Conservation (phyloP, 768 basidiomycete genomes). For the Kwoniella europaea region DNA sequence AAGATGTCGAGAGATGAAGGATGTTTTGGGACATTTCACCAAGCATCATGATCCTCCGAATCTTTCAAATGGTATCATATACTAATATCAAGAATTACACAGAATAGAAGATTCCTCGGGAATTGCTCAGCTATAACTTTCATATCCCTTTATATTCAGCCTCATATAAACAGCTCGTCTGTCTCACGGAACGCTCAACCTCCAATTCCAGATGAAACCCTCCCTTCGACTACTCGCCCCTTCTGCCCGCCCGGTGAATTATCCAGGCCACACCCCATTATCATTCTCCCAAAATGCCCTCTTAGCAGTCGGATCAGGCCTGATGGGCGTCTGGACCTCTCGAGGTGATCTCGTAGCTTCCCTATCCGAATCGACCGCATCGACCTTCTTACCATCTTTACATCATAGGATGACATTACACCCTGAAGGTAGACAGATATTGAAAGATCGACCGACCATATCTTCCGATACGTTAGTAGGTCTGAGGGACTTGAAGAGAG, state of each 20-base stretch:
- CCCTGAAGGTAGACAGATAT: slow-evolving; percentile 79
- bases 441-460: slow-evolving; percentile 81
- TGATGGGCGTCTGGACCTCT: slow-evolving; percentile 71
- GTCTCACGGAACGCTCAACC: neutral
- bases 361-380: slow-evolving; percentile 89
- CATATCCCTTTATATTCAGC: neutral
- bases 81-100: neutral
- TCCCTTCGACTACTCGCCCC: slow-evolving; percentile 1
- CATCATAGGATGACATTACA: slow-evolving; percentile 77
- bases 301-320: slow-evolving; percentile 80
- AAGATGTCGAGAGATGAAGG: neutral
- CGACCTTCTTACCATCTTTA: slow-evolving; percentile 73
- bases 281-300: slow-evolving; percentile 81
- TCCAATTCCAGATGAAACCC: slow-evolving; percentile 3
- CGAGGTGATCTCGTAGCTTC: slow-evolving; percentile 95
- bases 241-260: slow-evolving; percentile 23
- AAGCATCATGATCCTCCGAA: neutral
- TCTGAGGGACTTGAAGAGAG: slow-evolving; percentile 71
- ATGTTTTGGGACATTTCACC: neutral
- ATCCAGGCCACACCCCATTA: slow-evolving; percentile 66
- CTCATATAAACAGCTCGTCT: no score
- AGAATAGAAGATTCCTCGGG: neutral
- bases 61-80: neutral
- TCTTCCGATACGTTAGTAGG: slow-evolving; percentile 74
- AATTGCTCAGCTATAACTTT: neutral